phyloP scores from a whole-genome alignment of 2,329 filamentous ascomycete genomes.

The Fusarium falciforme region DNA sequence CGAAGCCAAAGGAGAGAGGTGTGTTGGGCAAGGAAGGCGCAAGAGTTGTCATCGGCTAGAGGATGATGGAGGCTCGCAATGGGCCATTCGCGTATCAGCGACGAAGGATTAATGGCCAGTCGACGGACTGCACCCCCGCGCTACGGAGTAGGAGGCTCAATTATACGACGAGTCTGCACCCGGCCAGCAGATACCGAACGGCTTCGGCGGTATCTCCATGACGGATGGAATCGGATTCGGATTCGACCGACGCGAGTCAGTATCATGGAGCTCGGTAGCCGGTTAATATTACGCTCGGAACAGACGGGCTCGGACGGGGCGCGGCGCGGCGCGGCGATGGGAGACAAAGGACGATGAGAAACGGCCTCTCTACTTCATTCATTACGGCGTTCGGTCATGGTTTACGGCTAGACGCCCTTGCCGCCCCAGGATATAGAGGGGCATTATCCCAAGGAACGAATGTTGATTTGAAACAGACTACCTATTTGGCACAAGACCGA shows the following conservation, averaged over 20 bases:
- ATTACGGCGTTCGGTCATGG: constrained; percentile 39
- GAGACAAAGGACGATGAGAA: constrained; percentile 35
- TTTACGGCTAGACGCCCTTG: constrained; percentile 38
- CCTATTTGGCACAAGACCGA: constrained; percentile 24
- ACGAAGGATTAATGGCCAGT: constrained; percentile 23
- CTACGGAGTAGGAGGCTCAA: constrained; percentile 8
- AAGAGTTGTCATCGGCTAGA: constrained; percentile 78
- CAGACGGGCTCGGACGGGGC: constrained; percentile 9
- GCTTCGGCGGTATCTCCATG: constrained; percentile 11
- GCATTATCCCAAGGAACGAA: constrained; percentile 28
- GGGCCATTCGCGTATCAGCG: constrained; percentile 26
- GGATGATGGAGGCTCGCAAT: constrained; percentile 29
- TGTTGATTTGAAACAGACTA: constrained; percentile 31
- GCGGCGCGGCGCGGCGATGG: constrained; percentile 11
- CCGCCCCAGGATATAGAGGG: constrained; percentile 30
- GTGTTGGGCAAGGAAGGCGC: constrained; percentile 96
- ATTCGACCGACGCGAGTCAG: background rate
- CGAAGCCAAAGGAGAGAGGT: constrained; percentile 92
- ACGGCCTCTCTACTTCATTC: constrained; percentile 40
- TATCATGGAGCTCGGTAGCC: constrained; percentile 7
- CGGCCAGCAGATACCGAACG: constrained; percentile 11
- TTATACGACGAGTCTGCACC: constrained; percentile 8
- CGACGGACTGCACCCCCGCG: constrained; percentile 14
- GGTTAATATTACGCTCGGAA: constrained; percentile 20
- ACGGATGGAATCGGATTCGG: background rate